Evolutionary conservation across 1,284 basidiomycete genomes (phyloP).

Genomic region (Inonotus obliquus): DNA sequence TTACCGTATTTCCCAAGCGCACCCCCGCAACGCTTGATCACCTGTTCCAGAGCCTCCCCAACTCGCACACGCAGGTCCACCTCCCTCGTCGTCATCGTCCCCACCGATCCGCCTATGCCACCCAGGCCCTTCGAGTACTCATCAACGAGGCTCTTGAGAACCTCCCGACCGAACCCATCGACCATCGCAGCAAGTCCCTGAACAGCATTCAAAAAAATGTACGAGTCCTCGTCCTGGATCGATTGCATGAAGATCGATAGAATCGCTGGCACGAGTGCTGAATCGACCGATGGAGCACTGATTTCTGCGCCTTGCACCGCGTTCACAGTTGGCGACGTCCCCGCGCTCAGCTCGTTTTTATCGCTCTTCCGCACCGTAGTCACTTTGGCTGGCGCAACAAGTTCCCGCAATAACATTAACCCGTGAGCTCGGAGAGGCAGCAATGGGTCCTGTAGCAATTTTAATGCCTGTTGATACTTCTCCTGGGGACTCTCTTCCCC

Average conservation of each 20-base stretch:
- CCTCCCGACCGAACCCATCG: conserved; percentile 70
- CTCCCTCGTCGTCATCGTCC: conserved; percentile 54
- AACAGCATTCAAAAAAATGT: conserved; percentile 91
- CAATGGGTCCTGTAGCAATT: conserved; percentile 86
- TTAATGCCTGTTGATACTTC: conserved; percentile 84
- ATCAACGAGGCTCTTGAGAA: conserved; percentile 60
- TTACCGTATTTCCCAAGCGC: conserved; percentile 63
- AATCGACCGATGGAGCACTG: conserved; percentile 35
- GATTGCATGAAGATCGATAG: conserved; percentile 85
- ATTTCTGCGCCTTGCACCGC: conserved; percentile 20
- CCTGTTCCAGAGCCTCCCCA: conserved; percentile 83
- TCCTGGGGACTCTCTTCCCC: conserved; percentile 45
- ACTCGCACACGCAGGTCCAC: conserved; percentile 78
- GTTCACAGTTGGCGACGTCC: not conserved
- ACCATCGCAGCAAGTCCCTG: conserved; percentile 86
- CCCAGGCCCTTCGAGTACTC: conserved; percentile 57
- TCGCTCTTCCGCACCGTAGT: conserved; percentile 2
- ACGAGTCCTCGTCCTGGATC: conserved; percentile 90
- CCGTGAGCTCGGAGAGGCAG: conserved; percentile 96
- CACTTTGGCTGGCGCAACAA: conserved; percentile 45
- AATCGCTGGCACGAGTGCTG: conserved; percentile 75
- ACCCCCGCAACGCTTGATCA: conserved; percentile 72
- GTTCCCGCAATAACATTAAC: conserved; percentile 73
- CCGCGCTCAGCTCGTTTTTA: not conserved
- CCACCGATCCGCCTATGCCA: conserved; percentile 37